Base-by-base conservation (phyloP, 129 eudicot species). In the Glebionis coronaria region DNA sequence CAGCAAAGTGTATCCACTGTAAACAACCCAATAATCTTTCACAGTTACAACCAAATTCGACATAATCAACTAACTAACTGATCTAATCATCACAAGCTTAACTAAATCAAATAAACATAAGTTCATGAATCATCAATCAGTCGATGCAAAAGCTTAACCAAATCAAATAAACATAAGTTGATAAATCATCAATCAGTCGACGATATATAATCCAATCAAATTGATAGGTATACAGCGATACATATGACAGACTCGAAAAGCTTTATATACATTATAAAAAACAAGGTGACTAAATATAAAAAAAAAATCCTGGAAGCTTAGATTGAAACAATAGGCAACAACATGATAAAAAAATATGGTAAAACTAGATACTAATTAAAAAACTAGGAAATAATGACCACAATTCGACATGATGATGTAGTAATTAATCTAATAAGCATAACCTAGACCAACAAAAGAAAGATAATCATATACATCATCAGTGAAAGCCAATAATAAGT, bases 1-100 rank as follows among this genome's bases (percentile, higher is more conserved):
- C 87, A 92, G 65, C 81, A 92, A 76, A 64, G 69, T 76, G 76
- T 83, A 88, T 51, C 98, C 98, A 81, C 98, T 92, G 67, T 3
- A 68, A 61, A 61, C 64, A 54, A 42, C 38, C n/a, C n/a, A 20
- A 60, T 18, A 28, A 56, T 18, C 9, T 4, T 50, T 59, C 51
- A n/a, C 68, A 74, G 47, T 67, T 66, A 65, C 53, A 31, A 21
- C n/a, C 18, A 55, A 42, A 27, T 73, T 25, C 12, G 5, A 29
- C 7, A 27, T 11, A 23, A 44, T 56, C 44, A 46, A 10, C 60
- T 3, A 50, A 50, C 38, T 21, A 21, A 38, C 7, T 72, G 65
- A 73, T 23, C 46, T 23, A 52, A 69, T 15, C 69, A 61, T 53
- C 63, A 61, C 13, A 61, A 13, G 2, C 14, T 7, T 9, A 73